Conservation (phyloP, 1,139 yeast species). For the Fermentozyma sake region DNA sequence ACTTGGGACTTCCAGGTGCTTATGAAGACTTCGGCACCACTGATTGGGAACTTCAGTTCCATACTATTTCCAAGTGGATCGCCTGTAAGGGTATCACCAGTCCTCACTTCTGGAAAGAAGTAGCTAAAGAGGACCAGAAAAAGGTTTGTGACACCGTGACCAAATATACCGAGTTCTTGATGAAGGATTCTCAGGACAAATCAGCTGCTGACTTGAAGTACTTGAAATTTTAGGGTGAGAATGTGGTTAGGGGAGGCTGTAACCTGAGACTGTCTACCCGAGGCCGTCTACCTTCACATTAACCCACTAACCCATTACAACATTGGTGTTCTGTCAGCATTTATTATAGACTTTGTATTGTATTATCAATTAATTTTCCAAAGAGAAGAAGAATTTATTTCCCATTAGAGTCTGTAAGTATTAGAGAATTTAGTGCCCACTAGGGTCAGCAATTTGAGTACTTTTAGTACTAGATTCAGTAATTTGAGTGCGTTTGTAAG, state of each 20-base stretch:
- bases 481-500: too few species aligned
- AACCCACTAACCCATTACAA: too few species aligned
- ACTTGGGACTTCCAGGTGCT: constrained; percentile 17
- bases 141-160: constrained; percentile 22
- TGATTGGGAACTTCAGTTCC: constrained; percentile 36
- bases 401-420: neutral
- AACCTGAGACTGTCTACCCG: too few species aligned
- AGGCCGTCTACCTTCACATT: too few species aligned
- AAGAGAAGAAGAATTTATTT: too few species aligned
- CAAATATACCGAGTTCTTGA: constrained; percentile 25
- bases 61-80: constrained; percentile 31
- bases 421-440: too few species aligned
- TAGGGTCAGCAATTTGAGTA: too few species aligned
- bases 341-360: constrained; percentile 2
- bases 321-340: too few species aligned
- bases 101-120: constrained; percentile 18
- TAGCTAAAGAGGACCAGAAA: constrained; percentile 16
- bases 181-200: constrained; percentile 15
- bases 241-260: too few species aligned
- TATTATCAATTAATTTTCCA: constrained; percentile 1
- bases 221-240: constrained; percentile 1
- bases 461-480: too few species aligned
- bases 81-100: constrained; percentile 30
- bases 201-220: constrained; percentile 8
- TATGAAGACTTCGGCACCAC: constrained; percentile 13